Evolutionary conservation across 768 basidiomycete species (phyloP).

Genomic region (Termitomyces sp.): DNA sequence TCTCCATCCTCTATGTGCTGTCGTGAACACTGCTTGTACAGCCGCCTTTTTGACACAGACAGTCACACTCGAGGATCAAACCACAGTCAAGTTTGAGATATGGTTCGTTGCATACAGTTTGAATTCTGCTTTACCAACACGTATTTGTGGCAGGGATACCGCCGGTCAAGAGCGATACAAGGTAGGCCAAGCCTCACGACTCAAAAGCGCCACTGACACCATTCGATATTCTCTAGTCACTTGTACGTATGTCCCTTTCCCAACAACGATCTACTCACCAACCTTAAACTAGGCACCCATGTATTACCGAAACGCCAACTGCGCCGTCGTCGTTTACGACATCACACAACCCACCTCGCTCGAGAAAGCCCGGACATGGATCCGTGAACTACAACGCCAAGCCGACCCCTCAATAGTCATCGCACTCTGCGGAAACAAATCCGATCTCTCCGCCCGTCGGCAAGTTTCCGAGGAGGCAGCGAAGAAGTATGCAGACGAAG

Average conservation of each 20-base stretch:
- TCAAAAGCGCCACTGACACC: constrained; percentile 7
- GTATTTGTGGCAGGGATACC: constrained; percentile 64
- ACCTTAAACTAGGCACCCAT: constrained; percentile 64
- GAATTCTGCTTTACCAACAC: constrained; percentile 1
- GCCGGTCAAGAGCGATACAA: constrained; percentile 96
- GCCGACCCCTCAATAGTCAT: constrained; percentile 97
- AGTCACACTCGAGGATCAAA: constrained; percentile 82
- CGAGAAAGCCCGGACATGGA: constrained; percentile 95
- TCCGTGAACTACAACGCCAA: constrained; percentile 93
- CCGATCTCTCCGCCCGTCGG: constrained; percentile 78
- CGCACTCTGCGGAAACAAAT: constrained; percentile 94
- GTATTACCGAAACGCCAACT: constrained; percentile 95
- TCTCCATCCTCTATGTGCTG: background rate
- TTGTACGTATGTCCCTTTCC: constrained; percentile 30
- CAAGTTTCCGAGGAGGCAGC: constrained; percentile 87
- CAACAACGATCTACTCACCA: background rate
- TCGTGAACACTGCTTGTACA: constrained; percentile 23
- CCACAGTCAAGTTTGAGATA: constrained; percentile 96
- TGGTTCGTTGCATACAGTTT: constrained; percentile 50
- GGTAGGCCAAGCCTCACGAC: constrained; percentile 32
- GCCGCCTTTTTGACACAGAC: constrained; percentile 99
- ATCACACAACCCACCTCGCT: constrained; percentile 89
- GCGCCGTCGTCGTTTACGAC: constrained; percentile 93
- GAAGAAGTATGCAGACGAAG: constrained; percentile 87
- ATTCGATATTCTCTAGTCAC: constrained; percentile 17